Conservation (phyloP, 352 stramenopile genomes). For the Thalassiosira allenii region DNA sequence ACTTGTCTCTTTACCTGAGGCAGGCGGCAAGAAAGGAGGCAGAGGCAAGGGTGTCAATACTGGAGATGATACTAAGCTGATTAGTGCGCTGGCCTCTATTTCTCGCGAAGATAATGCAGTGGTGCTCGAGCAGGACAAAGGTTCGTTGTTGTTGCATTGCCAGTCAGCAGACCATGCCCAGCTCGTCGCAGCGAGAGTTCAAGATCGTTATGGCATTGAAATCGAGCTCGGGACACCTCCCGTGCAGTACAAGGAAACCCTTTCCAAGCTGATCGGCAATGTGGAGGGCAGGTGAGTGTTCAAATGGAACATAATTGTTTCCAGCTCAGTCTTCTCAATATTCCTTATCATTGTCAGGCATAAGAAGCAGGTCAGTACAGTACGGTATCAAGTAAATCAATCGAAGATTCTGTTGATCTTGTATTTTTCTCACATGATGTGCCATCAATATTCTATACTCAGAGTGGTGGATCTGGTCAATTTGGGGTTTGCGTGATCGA, state of each 20-base stretch:
- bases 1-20: slow-evolving; percentile 32
- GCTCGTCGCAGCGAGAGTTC: slow-evolving; percentile 32
- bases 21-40: slow-evolving; percentile 16
- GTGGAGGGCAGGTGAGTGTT: slow-evolving; percentile 28
- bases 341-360: too few species aligned
- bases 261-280: slow-evolving; percentile 23
- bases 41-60: slow-evolving; percentile 25
- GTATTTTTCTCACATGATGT: neutral
- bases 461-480: slow-evolving; percentile 38
- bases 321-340: too few species aligned
- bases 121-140: slow-evolving; percentile 27
- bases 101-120: slow-evolving; percentile 48
- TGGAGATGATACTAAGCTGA: slow-evolving; percentile 46
- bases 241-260: slow-evolving; percentile 47
- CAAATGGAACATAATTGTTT: too few species aligned
- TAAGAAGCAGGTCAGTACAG: slow-evolving; percentile 52
- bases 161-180: slow-evolving; percentile 47
- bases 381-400: too few species aligned
- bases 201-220: slow-evolving; percentile 50
- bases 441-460: neutral
- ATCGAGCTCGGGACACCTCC: slow-evolving; percentile 38
- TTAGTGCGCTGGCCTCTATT: slow-evolving; percentile 33
- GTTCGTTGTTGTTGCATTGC: slow-evolving; percentile 35
- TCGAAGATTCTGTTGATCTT: too few species aligned
- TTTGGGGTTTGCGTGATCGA: slow-evolving; percentile 56